These are phyloP conservation scores for Mollisiaceae sp. DNA, from an alignment of 2,329 filamentous ascomycete genomes.

Conservation along the genomic window DNA sequence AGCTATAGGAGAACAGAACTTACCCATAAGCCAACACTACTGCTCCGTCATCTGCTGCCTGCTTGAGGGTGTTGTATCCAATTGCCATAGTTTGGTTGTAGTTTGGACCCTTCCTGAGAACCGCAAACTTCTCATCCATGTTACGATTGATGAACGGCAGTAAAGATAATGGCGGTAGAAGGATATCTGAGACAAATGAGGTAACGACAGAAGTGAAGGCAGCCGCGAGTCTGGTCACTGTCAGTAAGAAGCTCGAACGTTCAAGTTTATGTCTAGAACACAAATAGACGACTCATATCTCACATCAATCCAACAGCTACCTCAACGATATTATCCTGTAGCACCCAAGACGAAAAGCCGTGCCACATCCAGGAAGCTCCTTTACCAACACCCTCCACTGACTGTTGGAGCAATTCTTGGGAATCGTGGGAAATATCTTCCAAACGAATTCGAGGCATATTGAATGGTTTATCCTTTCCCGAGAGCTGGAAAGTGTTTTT, in stretches of 20 bases:
- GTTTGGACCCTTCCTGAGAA: conserved; percentile 62
- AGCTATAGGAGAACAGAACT: conserved; percentile 32
- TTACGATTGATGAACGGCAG: conserved; percentile 73
- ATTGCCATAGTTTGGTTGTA: conserved; percentile 47
- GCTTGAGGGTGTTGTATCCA: conserved; percentile 73
- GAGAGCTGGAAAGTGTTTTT: neutral
- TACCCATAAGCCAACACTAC: conserved; percentile 75
- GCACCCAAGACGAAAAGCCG: conserved; percentile 74
- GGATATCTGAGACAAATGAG: conserved; percentile 72
- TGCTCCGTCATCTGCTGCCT: conserved; percentile 73
- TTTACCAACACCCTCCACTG: conserved; percentile 32
- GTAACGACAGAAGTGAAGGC: conserved; percentile 75
- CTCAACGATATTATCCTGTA: conserved; percentile 76
- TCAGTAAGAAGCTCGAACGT: neutral
- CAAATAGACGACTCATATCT: conserved; percentile 29
- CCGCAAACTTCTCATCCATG: conserved; percentile 75
- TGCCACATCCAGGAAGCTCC: conserved; percentile 51
- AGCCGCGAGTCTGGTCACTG: conserved; percentile 61
- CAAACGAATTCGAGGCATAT: conserved; percentile 32
- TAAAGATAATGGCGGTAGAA: conserved; percentile 72
- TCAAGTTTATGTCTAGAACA: neutral
- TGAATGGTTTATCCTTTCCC: neutral
- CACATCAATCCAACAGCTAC: conserved; percentile 79
- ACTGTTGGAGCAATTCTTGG: conserved; percentile 36
- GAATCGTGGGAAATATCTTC: conserved; percentile 26